These are phyloP conservation scores for Adansonia gregorii DNA, from an alignment of 441 rosid genomes.

Conservation along the genomic window DNA sequence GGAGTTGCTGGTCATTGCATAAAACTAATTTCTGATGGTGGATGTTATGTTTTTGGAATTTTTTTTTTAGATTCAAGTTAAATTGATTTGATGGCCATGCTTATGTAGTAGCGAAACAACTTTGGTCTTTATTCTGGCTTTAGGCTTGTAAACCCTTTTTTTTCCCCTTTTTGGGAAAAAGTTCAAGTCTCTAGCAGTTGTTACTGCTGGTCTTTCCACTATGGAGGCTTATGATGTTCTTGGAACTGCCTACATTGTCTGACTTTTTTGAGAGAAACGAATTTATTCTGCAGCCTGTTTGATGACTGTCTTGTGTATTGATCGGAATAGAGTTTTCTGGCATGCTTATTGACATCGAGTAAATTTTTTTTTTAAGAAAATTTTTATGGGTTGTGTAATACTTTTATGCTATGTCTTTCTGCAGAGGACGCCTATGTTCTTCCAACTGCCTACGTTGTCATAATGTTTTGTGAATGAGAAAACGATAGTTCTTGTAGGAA, in stretches of 20 bases:
- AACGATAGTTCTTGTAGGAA: too few species aligned
- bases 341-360: not conserved
- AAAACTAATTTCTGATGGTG: not conserved
- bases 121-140: not conserved
- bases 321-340: not conserved
- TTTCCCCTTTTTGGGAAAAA: not conserved
- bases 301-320: too few species aligned
- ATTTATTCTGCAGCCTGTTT: too few species aligned
- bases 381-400: not conserved
- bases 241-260: too few species aligned
- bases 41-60: not conserved
- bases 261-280: too few species aligned
- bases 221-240: too few species aligned
- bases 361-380: not conserved
- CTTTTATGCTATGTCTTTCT: too few species aligned
- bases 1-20: not conserved
- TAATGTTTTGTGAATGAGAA: not conserved
- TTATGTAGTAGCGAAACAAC: not conserved
- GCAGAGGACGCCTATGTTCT: not conserved
- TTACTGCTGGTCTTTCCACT: not conserved
- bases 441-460: slow-evolving; percentile 2
- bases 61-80: not conserved
- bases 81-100: not conserved
- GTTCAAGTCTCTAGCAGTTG: not conserved
- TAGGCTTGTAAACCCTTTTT: not conserved